These are phyloP conservation scores for Kingdonia uniflora DNA, from an alignment of 164 flowering plant genomes.

Conservation along the genomic window DNA sequence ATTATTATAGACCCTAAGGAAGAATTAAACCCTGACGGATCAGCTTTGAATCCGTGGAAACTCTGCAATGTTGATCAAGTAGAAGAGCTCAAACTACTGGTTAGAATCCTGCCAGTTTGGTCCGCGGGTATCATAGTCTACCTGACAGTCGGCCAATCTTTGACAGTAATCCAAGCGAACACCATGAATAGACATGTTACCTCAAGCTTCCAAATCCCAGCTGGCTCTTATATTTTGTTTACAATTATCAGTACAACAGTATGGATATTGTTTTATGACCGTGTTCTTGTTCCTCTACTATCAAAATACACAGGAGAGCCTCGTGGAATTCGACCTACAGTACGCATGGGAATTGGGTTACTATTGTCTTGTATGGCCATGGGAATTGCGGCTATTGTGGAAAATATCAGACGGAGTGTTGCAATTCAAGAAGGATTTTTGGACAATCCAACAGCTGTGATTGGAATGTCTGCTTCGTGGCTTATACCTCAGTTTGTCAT, in stretches of 20 bases:
- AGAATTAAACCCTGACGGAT: constrained; percentile 9
- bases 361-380: constrained; percentile 4
- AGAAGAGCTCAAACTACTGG: constrained; percentile 12
- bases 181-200: constrained; percentile 11
- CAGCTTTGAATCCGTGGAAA: constrained; percentile 10
- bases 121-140: constrained; percentile 5
- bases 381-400: constrained; percentile 7
- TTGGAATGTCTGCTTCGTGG: constrained; percentile 14
- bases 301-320: background rate
- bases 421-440: constrained; percentile 5
- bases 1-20: constrained; percentile 5
- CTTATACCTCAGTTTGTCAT: constrained; percentile 21
- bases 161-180: constrained; percentile 3
- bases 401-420: background rate
- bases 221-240: constrained; percentile 9
- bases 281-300: constrained; percentile 4
- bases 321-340: background rate
- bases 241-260: background rate
- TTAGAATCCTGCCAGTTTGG: constrained; percentile 13
- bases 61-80: constrained; percentile 15
- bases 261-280: constrained; percentile 7
- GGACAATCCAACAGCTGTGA: background rate
- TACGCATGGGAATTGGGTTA: constrained; percentile 9
- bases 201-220: constrained; percentile 9
- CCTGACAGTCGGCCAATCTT: background rate